Conservation (phyloP, 306 rosid genomes). For the Prunus mume region DNA sequence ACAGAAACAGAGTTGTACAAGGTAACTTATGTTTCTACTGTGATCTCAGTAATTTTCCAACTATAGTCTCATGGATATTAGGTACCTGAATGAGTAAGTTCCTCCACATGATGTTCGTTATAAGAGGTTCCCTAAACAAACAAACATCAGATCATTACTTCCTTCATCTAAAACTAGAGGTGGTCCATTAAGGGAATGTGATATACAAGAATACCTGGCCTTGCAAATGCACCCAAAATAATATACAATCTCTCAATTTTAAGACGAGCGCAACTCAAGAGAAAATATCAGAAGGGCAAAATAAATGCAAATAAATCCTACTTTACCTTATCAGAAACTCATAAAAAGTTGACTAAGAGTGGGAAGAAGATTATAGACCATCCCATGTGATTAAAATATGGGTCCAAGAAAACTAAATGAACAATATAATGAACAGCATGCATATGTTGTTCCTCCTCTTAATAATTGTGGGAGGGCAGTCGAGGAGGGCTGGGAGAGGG, state of each 20-base stretch:
- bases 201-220: not conserved
- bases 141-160: constrained; percentile 29
- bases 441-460: too few relatives aligned
- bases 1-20: constrained; percentile 8
- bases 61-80: not conserved
- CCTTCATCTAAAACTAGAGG: not conserved
- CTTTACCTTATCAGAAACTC: too few relatives aligned
- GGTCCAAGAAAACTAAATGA: too few relatives aligned
- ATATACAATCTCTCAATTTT: not conserved
- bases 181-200: not conserved
- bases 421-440: too few relatives aligned
- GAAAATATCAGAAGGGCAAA: too few relatives aligned
- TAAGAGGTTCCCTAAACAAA: constrained; percentile 80
- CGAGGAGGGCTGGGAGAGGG: too few relatives aligned
- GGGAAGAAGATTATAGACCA: too few relatives aligned
- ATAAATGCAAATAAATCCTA: too few relatives aligned
- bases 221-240: not conserved
- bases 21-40: not conserved
- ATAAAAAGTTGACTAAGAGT: too few relatives aligned
- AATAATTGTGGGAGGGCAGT: too few relatives aligned
- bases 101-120: constrained; percentile 99
- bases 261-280: too few relatives aligned
- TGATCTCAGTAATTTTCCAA: not conserved
- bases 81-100: constrained; percentile 81
- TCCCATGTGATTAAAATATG: too few relatives aligned